Conservation (phyloP, 495 filamentous ascomycete species). For the Penicillium turbatum region DNA sequence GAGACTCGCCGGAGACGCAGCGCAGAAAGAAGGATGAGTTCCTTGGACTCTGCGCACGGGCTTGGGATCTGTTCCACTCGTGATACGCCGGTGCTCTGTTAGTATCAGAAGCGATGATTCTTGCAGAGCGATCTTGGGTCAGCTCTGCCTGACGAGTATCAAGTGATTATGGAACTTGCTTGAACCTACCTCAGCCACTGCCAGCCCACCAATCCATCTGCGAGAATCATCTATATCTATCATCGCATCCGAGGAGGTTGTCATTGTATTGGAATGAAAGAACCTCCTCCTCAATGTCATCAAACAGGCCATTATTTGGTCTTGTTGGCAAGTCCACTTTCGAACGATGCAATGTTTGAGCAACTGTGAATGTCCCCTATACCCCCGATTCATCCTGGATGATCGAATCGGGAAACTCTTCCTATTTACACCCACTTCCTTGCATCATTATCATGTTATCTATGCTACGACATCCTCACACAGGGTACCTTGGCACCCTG, state of each 20-base stretch:
- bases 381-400: slow-evolving; percentile 17
- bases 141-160: neutral
- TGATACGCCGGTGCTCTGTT: slow-evolving; percentile 38
- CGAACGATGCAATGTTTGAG: slow-evolving; percentile 6
- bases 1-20: slow-evolving; percentile 80
- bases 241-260: neutral
- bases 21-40: slow-evolving; percentile 93
- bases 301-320: neutral
- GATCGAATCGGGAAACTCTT: slow-evolving; percentile 12
- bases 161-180: slow-evolving; percentile 9
- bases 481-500: slow-evolving; percentile 9
- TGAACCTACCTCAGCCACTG: neutral
- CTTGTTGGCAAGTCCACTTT: neutral
- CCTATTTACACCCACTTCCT: slow-evolving; percentile 19
- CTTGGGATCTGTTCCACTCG: slow-evolving; percentile 97
- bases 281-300: neutral
- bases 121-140: neutral
- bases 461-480: slow-evolving; percentile 21
- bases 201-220: no score
- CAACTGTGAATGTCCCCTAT: slow-evolving; percentile 3
- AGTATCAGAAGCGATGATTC: neutral
- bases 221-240: neutral
- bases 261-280: neutral
- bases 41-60: slow-evolving; percentile 74
- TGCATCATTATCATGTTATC: slow-evolving; percentile 20